A percentile compares a stretch with the other conserved stretches of the same genome.
These are phyloP conservation scores for Trichosanthes truncata DNA, from an alignment of 306 rosid species.

Conservation along the genomic window DNA sequence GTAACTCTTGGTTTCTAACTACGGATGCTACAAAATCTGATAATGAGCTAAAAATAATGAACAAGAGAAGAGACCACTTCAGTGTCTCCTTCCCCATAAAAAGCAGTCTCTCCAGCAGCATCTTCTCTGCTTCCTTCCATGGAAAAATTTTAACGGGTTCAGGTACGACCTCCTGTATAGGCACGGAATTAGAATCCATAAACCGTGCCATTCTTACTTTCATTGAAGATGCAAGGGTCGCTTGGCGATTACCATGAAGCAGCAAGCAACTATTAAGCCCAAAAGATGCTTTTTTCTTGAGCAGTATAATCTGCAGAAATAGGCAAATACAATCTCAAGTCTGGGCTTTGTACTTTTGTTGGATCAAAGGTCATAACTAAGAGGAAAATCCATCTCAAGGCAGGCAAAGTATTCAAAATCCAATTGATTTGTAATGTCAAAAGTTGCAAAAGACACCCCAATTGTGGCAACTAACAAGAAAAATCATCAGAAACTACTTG, in stretches of 20 bases:
- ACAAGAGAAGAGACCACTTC: constrained; percentile 22
- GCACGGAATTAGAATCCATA: constrained; percentile 15
- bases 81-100: constrained; percentile 19
- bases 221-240: not conserved
- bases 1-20: constrained; percentile 26
- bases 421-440: not conserved
- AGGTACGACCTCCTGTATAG: constrained; percentile 21
- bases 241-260: not conserved
- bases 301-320: constrained; percentile 20
- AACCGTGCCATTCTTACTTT: constrained; percentile 21
- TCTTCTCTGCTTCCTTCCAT: constrained; percentile 30
- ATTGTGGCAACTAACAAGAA: not conserved
- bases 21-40: constrained; percentile 27
- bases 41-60: constrained; percentile 12
- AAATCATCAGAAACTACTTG: not conserved
- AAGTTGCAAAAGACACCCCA: not conserved
- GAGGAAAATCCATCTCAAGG: not conserved
- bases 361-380: not conserved
- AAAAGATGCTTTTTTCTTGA: constrained; percentile 2
- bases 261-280: constrained; percentile 1
- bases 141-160: constrained; percentile 27
- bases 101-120: constrained; percentile 17
- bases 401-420: not conserved
- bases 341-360: not conserved
- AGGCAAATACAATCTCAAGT: not conserved